Conservation (phyloP, 306 rosid species). For the Lathyrus aphaca region DNA sequence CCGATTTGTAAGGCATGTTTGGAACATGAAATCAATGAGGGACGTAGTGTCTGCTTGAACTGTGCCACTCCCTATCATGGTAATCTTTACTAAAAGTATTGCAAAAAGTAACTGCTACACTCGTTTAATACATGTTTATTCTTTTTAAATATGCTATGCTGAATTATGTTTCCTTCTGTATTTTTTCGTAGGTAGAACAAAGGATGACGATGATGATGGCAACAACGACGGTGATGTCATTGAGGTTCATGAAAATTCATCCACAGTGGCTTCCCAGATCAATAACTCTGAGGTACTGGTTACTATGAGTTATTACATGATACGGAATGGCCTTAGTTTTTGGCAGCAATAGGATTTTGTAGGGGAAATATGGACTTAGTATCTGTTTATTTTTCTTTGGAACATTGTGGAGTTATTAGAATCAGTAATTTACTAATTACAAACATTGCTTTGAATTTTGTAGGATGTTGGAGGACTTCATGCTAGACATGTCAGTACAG, state of each 20-base stretch:
- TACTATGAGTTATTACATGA: not conserved
- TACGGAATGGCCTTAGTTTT: not conserved
- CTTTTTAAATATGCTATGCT: slow-evolving; percentile 15
- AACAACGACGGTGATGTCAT: slow-evolving; percentile 37
- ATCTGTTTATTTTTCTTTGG: slow-evolving; percentile 20
- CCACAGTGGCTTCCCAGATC: slow-evolving; percentile 59
- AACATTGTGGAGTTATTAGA: slow-evolving; percentile 18
- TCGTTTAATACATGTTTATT: slow-evolving; percentile 20
- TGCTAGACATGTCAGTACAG: slow-evolving; percentile 80
- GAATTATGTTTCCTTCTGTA: too few species aligned
- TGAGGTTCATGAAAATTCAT: slow-evolving; percentile 44
- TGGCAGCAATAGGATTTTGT: slow-evolving; percentile 2
- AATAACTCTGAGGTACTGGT: slow-evolving; percentile 56
- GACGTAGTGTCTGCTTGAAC: slow-evolving; percentile 61
- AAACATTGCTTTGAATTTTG: slow-evolving; percentile 35
- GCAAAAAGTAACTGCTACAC: too few species aligned
- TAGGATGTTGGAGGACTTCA: slow-evolving; percentile 92
- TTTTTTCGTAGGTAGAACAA: slow-evolving; percentile 48
- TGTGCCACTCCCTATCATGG: slow-evolving; percentile 77
- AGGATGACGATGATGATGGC: slow-evolving; percentile 46
- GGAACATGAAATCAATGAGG: slow-evolving; percentile 67
- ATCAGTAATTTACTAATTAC: slow-evolving; percentile 16
- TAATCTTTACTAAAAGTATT: too few species aligned
- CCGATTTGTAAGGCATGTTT: slow-evolving; percentile 83
- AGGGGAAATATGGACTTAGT: not conserved